A percentile compares a stretch with the other conserved stretches of the same genome.
phyloP scores from a whole-genome alignment of 2,329 filamentous ascomycete genomes.

The Paracoccidioides brasiliensis region DNA sequence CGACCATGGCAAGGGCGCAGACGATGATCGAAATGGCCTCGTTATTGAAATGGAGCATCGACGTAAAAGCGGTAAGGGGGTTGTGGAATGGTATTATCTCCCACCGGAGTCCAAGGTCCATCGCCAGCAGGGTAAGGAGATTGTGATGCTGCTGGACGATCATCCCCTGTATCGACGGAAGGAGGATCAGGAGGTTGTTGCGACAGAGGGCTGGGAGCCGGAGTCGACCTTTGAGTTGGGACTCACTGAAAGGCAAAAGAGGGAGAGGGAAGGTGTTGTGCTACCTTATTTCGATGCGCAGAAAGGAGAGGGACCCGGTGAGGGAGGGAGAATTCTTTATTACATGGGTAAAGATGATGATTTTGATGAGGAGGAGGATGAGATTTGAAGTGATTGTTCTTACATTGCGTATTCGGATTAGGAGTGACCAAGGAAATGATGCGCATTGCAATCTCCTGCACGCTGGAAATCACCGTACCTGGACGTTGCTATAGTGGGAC shows the following conservation, averaged over 20 bases:
- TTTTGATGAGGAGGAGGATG: constrained; percentile 92
- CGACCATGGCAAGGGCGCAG: constrained; percentile 18
- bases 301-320: constrained; percentile 54
- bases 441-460: too few species aligned
- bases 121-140: constrained; percentile 37
- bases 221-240: constrained; percentile 74
- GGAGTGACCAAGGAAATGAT: neutral
- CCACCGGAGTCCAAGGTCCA: constrained; percentile 34
- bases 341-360: constrained; percentile 96
- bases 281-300: constrained; percentile 96
- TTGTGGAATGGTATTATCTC: constrained; percentile 55
- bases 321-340: constrained; percentile 87
- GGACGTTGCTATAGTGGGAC: neutral
- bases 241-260: constrained; percentile 79
- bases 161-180: constrained; percentile 54
- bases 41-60: constrained; percentile 80
- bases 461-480: neutral
- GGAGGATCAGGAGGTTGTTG: constrained; percentile 35
- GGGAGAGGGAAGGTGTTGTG: constrained; percentile 76
- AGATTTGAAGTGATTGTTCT: constrained; percentile 44
- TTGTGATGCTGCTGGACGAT: constrained; percentile 56
- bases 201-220: constrained; percentile 20
- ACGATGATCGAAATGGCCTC: constrained; percentile 43
- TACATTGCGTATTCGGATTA: neutral
- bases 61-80: constrained; percentile 64